Conservation (phyloP, 805 yeast species). For the Debaryomyces castellii region DNA sequence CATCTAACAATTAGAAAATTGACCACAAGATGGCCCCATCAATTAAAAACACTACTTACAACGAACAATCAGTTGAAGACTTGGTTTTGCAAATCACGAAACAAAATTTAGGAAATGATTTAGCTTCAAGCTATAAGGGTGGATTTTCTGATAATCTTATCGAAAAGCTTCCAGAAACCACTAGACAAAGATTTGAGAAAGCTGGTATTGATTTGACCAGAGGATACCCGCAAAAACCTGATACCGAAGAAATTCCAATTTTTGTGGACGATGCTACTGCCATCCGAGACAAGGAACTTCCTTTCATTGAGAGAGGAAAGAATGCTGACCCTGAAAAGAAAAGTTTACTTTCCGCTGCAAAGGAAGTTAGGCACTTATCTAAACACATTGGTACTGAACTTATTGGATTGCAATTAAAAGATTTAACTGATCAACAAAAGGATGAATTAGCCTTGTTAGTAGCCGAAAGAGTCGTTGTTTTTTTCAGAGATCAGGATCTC, state of each 20-base stretch:
- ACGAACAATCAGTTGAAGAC: constrained; percentile 5
- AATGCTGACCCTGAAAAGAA: constrained; percentile 34
- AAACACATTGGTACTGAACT: constrained; percentile 29
- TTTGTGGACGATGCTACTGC: constrained; percentile 29
- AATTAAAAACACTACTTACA: neutral
- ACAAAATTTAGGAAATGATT: neutral
- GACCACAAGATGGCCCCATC: neutral
- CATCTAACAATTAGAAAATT: too few species aligned
- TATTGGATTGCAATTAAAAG: constrained; percentile 27
- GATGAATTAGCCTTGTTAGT: constrained; percentile 29
- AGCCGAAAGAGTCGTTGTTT: constrained; percentile 30
- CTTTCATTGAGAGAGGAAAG: constrained; percentile 26
- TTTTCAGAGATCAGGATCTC: constrained; percentile 31
- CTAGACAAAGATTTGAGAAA: constrained; percentile 22
- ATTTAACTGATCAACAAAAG: constrained; percentile 24
- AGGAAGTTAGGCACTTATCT: constrained; percentile 25
- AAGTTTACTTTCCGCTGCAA: constrained; percentile 27
- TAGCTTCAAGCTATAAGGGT: constrained; percentile 6
- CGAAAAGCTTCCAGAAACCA: constrained; percentile 19
- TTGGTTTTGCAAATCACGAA: constrained; percentile 3
- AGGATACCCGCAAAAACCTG: constrained; percentile 27
- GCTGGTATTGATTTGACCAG: constrained; percentile 23
- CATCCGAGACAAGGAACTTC: constrained; percentile 19
- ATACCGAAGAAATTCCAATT: constrained; percentile 20
- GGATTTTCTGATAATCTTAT: constrained; percentile 12